Conservation (phyloP, 192 early-diverging fungal genomes). For the Coemansia sp. region DNA sequence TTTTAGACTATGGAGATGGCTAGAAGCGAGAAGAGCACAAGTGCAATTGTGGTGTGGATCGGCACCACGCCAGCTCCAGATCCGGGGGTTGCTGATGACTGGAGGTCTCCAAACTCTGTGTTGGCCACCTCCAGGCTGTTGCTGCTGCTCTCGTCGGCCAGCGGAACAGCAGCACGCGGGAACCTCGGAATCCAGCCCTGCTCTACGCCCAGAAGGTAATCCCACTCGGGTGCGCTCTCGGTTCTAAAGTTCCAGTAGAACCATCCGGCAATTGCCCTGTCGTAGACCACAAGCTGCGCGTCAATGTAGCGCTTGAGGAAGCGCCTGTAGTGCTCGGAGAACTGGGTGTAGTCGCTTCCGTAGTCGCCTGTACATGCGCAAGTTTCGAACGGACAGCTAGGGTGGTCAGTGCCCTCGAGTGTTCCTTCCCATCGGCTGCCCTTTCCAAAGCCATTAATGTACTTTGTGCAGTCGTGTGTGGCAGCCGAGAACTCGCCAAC, state of each 20-base stretch:
- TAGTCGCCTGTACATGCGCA: slow-evolving; percentile 60
- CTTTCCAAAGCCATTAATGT: slow-evolving; percentile 65
- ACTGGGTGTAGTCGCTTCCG: slow-evolving; percentile 52
- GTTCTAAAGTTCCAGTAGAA: slow-evolving; percentile 76
- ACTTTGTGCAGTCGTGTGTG: slow-evolving; percentile 72
- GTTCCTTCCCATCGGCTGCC: slow-evolving; percentile 68
- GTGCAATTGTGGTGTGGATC: not conserved
- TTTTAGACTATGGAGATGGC: not conserved
- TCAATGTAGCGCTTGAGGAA: slow-evolving; percentile 61
- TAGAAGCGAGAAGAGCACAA: not conserved
- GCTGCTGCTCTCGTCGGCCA: not conserved
- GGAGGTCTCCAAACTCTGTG: not conserved
- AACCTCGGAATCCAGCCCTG: slow-evolving; percentile 66
- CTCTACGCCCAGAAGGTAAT: slow-evolving; percentile 65
- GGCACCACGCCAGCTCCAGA: not conserved
- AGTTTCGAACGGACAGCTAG: slow-evolving; percentile 44
- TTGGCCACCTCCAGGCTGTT: not conserved
- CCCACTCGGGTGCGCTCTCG: slow-evolving; percentile 70
- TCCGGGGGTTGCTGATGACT: not conserved
- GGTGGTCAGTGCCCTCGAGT: slow-evolving; percentile 28
- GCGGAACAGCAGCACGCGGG: slow-evolving; percentile 33
- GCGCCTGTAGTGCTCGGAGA: slow-evolving; percentile 55
- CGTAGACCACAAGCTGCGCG: slow-evolving; percentile 64
- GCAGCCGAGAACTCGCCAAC: slow-evolving; percentile 74
- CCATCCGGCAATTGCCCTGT: slow-evolving; percentile 60